Evolutionary conservation across 1,284 basidiomycete species (phyloP).

Genomic region (Cryptococcus depauperatus): DNA sequence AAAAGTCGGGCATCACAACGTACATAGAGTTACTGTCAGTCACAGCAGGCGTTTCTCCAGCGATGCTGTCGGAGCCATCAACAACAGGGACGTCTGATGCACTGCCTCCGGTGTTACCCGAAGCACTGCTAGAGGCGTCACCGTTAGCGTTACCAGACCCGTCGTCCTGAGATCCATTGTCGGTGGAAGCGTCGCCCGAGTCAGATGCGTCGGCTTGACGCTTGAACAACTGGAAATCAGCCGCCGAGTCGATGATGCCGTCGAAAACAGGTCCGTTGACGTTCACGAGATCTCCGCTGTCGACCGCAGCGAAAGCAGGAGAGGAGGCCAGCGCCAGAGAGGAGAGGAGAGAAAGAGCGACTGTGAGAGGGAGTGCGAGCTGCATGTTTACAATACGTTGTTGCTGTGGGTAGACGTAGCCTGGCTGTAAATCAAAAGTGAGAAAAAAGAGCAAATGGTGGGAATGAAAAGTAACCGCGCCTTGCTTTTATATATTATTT

Average conservation of each 20-base stretch:
- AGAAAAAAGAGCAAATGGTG: not conserved
- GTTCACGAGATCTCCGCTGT: not conserved
- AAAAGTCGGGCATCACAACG: not conserved
- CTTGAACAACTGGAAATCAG: not conserved
- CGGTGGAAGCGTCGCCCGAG: not conserved
- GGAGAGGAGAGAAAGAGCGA: constrained; percentile 8
- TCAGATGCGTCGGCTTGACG: not conserved
- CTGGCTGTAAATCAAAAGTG: too few relatives aligned
- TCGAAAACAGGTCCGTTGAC: not conserved
- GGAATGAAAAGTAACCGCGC: not conserved
- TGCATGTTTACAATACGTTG: constrained; percentile 11
- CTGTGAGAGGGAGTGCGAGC: constrained; percentile 5
- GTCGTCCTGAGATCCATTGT: not conserved
- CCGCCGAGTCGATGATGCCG: not conserved
- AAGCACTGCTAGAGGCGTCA: not conserved
- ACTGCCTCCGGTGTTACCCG: not conserved
- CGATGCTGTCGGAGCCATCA: constrained; percentile 1
- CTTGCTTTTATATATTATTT: too few relatives aligned
- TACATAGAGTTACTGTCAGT: not conserved
- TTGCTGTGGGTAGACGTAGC: too few relatives aligned
- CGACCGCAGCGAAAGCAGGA: not conserved
- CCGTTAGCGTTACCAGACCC: constrained; percentile 5
- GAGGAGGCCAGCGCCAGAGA: constrained; percentile 4
- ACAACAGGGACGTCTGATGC: not conserved
- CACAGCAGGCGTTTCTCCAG: not conserved